Base-by-base conservation (phyloP, 192 early-diverging fungal species). In the Chytriomyces sp. region DNA sequence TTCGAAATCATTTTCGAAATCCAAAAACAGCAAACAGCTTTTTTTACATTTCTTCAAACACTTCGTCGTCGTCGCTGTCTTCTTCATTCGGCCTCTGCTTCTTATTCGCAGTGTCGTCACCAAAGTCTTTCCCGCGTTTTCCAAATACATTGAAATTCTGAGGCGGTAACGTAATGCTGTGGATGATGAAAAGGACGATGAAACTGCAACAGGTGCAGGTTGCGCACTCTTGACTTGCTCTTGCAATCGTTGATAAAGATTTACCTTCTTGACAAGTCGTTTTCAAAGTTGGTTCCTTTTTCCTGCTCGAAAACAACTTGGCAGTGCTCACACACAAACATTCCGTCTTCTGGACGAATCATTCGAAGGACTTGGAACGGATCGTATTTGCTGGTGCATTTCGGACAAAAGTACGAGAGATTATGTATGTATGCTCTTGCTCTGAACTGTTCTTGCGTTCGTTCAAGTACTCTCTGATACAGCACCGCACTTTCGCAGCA, bases 351-450 rank as follows among this genome's bases (percentile, higher is more conserved):
- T 24, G 63, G 28, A 7, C 67, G 20, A 13, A 46, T 44, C 7
- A 77, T 23, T 7, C 47, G 48, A 6, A 77, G 35, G 0, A 57
- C 64, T 4, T 16, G 13, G 23, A 61, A 67, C 5, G 67, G 66
- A 44, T 77, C 76, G 46, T 45, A 77, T 49, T 69, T 69, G 50
- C 53, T 26, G 28, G 28, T 24, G 71, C 81, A 82, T 43, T 8
- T 63, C 5, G 76, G 65, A 48, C 83, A 84, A 62, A 69, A 69
- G 75, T 80, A 84, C 5, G 80, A 66, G 76, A 80, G 79, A 23
- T 82, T 77, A n/a, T n/a, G n/a, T n/a, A n/a, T n/a, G n/a, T n/a
- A n/a, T n/a, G n/a, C n/a, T n/a, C n/a, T n/a, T n/a, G n/a, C n/a
- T n/a, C n/a, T n/a, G n/a, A n/a, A n/a, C n/a, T n/a, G n/a, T n/a